phyloP scores from a whole-genome alignment of 208 protist species.

The Vickermania spadyakhi region DNA sequence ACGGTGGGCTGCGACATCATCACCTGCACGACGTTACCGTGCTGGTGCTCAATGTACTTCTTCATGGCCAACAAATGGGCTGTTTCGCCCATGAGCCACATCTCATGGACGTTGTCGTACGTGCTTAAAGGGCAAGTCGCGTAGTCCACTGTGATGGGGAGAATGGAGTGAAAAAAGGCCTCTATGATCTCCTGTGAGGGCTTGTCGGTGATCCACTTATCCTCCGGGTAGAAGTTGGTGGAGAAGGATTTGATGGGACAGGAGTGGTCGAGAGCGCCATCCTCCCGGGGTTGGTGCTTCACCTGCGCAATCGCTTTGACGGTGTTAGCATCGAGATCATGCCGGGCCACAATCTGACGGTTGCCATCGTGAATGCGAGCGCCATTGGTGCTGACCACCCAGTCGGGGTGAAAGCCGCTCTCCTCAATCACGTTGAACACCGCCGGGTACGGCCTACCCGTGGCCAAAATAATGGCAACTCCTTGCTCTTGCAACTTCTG shows the following conservation, averaged over 20 bases:
- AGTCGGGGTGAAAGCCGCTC: slow-evolving; percentile 20
- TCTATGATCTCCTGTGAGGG: slow-evolving; percentile 7
- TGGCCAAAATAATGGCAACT: slow-evolving; percentile 23
- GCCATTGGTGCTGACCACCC: slow-evolving; percentile 25
- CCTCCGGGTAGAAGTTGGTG: slow-evolving; percentile 12
- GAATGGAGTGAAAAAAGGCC: slow-evolving; percentile 3
- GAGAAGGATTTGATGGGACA: slow-evolving; percentile 3
- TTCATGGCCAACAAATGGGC: slow-evolving; percentile 8
- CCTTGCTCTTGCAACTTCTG: slow-evolving; percentile 7
- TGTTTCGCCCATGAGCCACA: slow-evolving; percentile 11
- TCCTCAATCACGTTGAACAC: slow-evolving; percentile 20
- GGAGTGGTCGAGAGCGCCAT: slow-evolving; percentile 3
- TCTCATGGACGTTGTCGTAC: slow-evolving; percentile 18
- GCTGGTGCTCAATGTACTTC: slow-evolving; percentile 6
- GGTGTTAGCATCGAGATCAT: slow-evolving; percentile 8
- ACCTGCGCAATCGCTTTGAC: slow-evolving; percentile 6
- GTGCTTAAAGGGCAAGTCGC: background rate
- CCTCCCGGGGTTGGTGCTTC: background rate
- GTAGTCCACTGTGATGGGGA: background rate
- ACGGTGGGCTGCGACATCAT: slow-evolving; percentile 11
- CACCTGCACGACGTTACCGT: slow-evolving; percentile 6
- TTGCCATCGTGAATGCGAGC: slow-evolving; percentile 11
- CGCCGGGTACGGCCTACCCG: slow-evolving; percentile 23
- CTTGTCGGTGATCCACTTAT: slow-evolving; percentile 12
- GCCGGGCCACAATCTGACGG: slow-evolving; percentile 2